Evolutionary conservation across 768 basidiomycete species (phyloP).

Genomic region (Ephemerocybe angulata): DNA sequence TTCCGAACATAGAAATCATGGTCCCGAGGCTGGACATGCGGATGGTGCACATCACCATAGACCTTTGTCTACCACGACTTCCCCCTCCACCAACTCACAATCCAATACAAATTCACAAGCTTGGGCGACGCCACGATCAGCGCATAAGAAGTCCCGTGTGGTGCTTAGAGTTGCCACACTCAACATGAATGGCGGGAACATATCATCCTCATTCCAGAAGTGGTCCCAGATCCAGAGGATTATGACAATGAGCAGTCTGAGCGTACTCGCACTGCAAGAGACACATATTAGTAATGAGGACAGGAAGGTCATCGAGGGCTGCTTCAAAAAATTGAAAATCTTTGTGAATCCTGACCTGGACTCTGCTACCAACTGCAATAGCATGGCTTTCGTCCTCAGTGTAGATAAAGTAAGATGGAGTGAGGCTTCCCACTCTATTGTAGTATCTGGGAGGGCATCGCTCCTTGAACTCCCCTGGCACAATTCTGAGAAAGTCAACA

Average conservation of each 20-base stretch:
- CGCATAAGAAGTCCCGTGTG: too few species aligned
- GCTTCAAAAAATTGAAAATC: not conserved
- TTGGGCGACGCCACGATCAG: too few species aligned
- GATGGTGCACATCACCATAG: too few species aligned
- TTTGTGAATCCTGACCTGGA: not conserved
- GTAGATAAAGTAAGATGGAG: constrained; percentile 19
- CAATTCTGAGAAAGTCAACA: constrained; percentile 9
- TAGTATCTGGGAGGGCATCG: constrained; percentile 28
- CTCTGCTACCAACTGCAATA: constrained; percentile 16
- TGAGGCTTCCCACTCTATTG: not conserved
- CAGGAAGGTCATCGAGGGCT: not conserved
- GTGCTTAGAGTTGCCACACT: not conserved
- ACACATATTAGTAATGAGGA: constrained; percentile 1
- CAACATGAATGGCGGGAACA: not conserved
- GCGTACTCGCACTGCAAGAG: not conserved
- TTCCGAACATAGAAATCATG: too few species aligned
- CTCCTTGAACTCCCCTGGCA: constrained; percentile 17
- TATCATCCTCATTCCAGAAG: not conserved
- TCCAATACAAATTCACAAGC: too few species aligned
- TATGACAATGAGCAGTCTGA: not conserved
- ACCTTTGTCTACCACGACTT: too few species aligned
- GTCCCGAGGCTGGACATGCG: too few species aligned
- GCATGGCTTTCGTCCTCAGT: constrained; percentile 34
- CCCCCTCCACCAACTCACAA: too few species aligned
- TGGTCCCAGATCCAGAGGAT: not conserved